Evolutionary conservation across 2,329 filamentous ascomycete genomes (phyloP).

Genomic region (Penicillium sp.): DNA sequence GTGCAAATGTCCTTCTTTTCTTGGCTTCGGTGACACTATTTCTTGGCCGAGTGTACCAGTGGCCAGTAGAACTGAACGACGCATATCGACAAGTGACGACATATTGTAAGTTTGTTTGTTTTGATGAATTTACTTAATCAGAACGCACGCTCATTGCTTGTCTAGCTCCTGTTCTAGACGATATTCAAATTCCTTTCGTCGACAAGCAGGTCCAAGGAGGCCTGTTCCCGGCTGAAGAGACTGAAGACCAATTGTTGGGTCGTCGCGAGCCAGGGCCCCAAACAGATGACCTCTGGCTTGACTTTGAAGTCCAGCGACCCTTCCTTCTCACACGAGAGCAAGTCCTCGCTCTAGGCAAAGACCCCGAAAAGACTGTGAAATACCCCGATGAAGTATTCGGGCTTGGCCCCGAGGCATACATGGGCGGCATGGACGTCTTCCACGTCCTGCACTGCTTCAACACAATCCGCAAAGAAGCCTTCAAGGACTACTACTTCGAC

Average conservation of each 20-base stretch:
- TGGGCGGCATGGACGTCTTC: constrained; percentile 35
- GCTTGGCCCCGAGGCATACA: constrained; percentile 29
- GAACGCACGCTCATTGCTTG: background rate
- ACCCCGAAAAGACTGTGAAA: constrained; percentile 22
- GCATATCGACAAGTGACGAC: constrained; percentile 4
- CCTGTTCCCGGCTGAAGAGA: constrained; percentile 21
- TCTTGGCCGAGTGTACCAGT: background rate
- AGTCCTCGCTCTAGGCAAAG: constrained; percentile 26
- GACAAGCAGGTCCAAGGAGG: constrained; percentile 21
- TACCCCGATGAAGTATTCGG: constrained; percentile 24
- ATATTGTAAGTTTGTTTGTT: background rate
- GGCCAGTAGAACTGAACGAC: background rate
- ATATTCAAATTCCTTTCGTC: constrained; percentile 13
- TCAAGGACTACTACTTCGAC: constrained; percentile 16
- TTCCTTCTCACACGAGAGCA: constrained; percentile 22
- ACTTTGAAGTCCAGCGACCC: constrained; percentile 25
- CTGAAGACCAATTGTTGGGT: constrained; percentile 18
- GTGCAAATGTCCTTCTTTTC: background rate
- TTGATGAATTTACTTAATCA: background rate
- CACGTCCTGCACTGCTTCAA: constrained; percentile 40
- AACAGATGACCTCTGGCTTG: constrained; percentile 27
- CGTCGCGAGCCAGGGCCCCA: constrained; percentile 27
- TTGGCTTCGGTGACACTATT: background rate
- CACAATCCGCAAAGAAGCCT: constrained; percentile 25
- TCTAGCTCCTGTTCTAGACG: constrained; percentile 16